phyloP scores from a whole-genome alignment of 169 alveolate species.

The Plasmodium ovale region DNA sequence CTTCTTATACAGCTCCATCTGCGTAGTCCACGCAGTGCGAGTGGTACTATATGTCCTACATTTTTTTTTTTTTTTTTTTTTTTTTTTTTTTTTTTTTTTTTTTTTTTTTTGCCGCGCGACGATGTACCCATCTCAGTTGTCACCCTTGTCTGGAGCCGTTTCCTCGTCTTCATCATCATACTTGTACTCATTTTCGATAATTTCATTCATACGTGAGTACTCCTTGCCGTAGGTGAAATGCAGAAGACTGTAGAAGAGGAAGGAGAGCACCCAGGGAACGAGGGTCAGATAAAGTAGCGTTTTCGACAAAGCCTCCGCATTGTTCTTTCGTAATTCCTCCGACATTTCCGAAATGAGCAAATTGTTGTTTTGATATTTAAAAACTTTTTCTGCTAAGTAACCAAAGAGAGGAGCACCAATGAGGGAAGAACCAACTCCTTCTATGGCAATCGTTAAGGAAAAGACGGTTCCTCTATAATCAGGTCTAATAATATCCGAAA shows the following conservation, averaged over 20 bases:
- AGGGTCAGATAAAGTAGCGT: conserved; percentile 86
- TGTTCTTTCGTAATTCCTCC: conserved; percentile 81
- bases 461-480: conserved; percentile 91
- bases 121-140: too few relatives aligned
- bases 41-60: too few relatives aligned
- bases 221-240: conserved; percentile 87
- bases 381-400: conserved; percentile 88
- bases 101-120: too few relatives aligned
- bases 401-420: conserved; percentile 93
- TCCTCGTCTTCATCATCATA: conserved; percentile 75
- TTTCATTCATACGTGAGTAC: conserved; percentile 55
- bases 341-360: conserved; percentile 87
- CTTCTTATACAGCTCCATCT: too few relatives aligned
- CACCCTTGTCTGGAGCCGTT: conserved; percentile 30
- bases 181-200: conserved; percentile 57
- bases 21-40: too few relatives aligned
- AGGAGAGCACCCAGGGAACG: conserved; percentile 89
- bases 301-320: conserved; percentile 90
- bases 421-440: conserved; percentile 90
- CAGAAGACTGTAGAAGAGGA: conserved; percentile 85
- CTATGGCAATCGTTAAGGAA: conserved; percentile 88
- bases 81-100: too few relatives aligned
- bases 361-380: conserved; percentile 87
- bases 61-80: too few relatives aligned
- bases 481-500: conserved; percentile 92